phyloP scores from a whole-genome alignment of 768 basidiomycete genomes.

The Xerocomellus amylosporus region DNA sequence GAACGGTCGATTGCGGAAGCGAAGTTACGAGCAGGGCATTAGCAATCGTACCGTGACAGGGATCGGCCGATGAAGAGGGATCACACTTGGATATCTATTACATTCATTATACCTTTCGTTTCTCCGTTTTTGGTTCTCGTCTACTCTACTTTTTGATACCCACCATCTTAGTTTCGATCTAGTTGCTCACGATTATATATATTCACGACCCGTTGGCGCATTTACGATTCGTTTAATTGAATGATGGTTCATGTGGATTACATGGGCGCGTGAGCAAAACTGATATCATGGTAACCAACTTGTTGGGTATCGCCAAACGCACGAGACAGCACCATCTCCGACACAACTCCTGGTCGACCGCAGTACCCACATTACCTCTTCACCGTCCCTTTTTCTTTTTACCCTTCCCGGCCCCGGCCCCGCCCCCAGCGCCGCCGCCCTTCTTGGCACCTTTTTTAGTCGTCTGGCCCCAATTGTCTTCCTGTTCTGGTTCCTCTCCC shows the following conservation, averaged over 20 bases:
- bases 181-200: neutral
- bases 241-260: neutral
- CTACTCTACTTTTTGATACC: neutral
- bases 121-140: neutral
- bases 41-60: constrained; percentile 54
- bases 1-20: constrained; percentile 45
- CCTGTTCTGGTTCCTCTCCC: constrained; percentile 16
- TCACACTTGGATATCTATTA: neutral
- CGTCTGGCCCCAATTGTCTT: neutral
- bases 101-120: constrained; percentile 1
- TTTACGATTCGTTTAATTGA: neutral
- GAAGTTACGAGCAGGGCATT: constrained; percentile 34
- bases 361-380: neutral
- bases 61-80: constrained; percentile 34
- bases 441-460: neutral
- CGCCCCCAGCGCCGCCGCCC: neutral
- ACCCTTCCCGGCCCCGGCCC: constrained; percentile 5
- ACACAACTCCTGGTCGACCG: neutral
- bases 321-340: neutral
- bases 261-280: neutral
- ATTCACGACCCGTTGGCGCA: neutral
- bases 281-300: neutral
- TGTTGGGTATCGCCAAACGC: neutral
- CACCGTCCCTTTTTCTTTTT: constrained; percentile 14
- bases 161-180: neutral